Percentiles rank a stretch among this genome's conserved stretches.
phyloP scores from a whole-genome alignment of 768 basidiomycete genomes.

The Rhizopogon salebrosus region DNA sequence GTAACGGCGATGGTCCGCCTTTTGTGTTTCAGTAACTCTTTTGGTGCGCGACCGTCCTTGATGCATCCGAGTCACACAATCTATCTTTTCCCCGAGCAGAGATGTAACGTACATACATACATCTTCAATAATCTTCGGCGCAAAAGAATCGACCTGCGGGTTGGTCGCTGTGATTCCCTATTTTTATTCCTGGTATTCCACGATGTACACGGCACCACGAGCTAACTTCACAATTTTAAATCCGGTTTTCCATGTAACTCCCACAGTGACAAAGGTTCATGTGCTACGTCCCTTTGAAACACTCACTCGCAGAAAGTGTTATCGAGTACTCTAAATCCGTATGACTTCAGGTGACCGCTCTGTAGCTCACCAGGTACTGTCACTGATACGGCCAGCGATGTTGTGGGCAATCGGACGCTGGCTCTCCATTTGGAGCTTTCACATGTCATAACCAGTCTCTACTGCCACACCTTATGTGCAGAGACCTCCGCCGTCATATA shows the following conservation, averaged over 20 bases:
- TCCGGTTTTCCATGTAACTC: background rate
- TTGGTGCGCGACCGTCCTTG: background rate
- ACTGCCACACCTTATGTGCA: background rate
- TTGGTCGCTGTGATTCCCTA: background rate
- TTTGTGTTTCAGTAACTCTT: background rate
- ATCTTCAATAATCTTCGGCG: no score
- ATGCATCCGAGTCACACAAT: background rate
- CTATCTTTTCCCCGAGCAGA: background rate
- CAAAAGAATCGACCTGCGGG: no score
- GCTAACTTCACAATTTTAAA: background rate
- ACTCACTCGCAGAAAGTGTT: background rate
- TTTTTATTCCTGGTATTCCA: background rate
- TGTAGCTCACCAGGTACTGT: background rate
- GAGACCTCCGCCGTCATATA: background rate
- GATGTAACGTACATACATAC: background rate
- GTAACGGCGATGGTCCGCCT: no score
- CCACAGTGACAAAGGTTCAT: background rate
- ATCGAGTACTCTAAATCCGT: background rate
- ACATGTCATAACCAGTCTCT: background rate
- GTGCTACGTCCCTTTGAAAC: background rate
- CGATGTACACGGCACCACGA: background rate
- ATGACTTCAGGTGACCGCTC: slow-evolving; percentile 1
- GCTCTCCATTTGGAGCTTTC: background rate
- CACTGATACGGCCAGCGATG: background rate
- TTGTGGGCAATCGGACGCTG: background rate